Evolutionary conservation across 2,329 filamentous ascomycete genomes (phyloP).

Genomic region (Hypoxylon sp.): DNA sequence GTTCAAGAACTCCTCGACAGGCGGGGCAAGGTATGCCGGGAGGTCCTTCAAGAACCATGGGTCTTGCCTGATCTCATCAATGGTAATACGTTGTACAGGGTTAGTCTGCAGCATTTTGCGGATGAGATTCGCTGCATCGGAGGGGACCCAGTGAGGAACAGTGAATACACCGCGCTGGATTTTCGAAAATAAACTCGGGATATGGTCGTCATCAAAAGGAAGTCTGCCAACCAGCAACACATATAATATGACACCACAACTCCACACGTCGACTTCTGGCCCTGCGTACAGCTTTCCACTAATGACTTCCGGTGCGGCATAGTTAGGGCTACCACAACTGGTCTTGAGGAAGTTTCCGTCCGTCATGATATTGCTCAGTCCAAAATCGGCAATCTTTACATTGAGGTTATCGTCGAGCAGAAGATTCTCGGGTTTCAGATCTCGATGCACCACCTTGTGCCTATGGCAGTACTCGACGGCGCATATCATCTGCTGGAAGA

Average conservation of each 20-base stretch:
- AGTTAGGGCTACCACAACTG: constrained; percentile 97
- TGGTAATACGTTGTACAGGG: constrained; percentile 92
- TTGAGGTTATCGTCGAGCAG: constrained; percentile 95
- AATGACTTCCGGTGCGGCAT: constrained; percentile 97
- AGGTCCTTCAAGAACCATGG: constrained; percentile 94
- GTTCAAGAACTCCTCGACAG: constrained; percentile 91
- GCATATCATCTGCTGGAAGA: constrained; percentile 99
- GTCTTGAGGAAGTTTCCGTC: constrained; percentile 99
- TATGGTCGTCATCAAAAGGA: constrained; percentile 98
- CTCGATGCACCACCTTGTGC: constrained; percentile 98
- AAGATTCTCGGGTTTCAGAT: constrained; percentile 97
- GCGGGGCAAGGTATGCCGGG: constrained; percentile 86
- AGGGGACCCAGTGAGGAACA: constrained; percentile 90
- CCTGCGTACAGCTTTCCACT: constrained; percentile 97
- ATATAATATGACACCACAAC: constrained; percentile 91
- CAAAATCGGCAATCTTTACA: constrained; percentile 99
- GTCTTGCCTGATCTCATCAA: constrained; percentile 92
- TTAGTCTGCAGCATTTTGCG: constrained; percentile 96
- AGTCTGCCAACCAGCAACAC: constrained; percentile 85
- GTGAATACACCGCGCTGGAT: constrained; percentile 95
- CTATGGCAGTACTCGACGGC: constrained; percentile 99
- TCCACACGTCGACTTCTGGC: constrained; percentile 99
- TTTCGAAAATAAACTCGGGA: constrained; percentile 97
- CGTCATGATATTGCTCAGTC: constrained; percentile 99
- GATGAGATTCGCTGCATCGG: constrained; percentile 85